A percentile compares a stretch with the other conserved stretches of the same genome.
Conservation (phyloP, 495 filamentous ascomycete genomes). For the Talaromyces proteolyticus region DNA sequence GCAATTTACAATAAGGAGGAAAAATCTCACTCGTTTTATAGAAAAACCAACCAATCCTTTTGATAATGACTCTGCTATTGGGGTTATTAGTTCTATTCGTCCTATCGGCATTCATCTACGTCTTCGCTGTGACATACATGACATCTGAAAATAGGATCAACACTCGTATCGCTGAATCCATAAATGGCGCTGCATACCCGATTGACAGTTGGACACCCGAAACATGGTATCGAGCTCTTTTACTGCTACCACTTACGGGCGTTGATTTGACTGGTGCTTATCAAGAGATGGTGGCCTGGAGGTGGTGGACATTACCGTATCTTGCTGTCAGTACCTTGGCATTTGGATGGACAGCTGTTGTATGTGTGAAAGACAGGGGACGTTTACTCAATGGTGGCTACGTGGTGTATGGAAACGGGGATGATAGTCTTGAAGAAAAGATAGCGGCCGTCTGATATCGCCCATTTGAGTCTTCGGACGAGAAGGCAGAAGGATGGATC, state of each 20-base stretch:
- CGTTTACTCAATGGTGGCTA: neutral
- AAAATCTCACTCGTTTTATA: neutral
- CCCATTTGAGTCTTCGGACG: neutral
- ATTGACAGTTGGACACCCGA: conserved; percentile 8
- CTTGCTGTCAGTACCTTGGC: neutral
- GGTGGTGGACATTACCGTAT: conserved; percentile 2
- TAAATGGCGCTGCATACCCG: neutral
- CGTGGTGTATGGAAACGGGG: neutral
- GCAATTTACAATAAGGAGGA: neutral
- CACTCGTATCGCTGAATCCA: neutral
- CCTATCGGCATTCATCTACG: conserved; percentile 1
- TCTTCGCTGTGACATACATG: conserved; percentile 1
- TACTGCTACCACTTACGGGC: neutral
- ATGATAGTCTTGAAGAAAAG: neutral
- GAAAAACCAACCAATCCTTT: conserved; percentile 1
- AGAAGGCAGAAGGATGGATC: neutral
- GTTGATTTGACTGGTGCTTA: neutral
- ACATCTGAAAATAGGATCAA: conserved; percentile 1
- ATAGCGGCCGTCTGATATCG: neutral
- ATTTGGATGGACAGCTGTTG: conserved; percentile 1
- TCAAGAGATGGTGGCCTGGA: conserved; percentile 5
- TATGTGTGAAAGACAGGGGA: neutral
- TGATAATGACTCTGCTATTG: neutral
- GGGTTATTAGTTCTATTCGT: neutral
- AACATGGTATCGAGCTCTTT: conserved; percentile 5